Percentiles rank a stretch among this genome's conserved stretches.
Conservation (phyloP, 441 rosid genomes). For the Mallotus japonicus region DNA sequence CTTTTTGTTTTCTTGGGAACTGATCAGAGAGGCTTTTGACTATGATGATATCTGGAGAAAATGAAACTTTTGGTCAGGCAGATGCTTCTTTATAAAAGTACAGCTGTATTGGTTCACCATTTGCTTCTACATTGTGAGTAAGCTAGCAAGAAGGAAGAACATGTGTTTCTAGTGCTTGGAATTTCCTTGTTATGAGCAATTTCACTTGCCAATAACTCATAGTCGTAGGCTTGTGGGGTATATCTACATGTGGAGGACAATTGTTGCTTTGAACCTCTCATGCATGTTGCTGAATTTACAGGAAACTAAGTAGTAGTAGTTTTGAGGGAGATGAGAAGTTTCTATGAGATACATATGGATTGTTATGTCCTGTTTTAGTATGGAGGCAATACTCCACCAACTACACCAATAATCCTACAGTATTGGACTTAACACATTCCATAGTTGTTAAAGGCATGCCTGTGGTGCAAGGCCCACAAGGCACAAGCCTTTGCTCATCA, state of each 20-base stretch:
- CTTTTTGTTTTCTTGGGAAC: background rate
- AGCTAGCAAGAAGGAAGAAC: background rate
- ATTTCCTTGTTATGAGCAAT: background rate
- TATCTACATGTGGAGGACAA: background rate
- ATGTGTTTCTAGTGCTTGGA: background rate
- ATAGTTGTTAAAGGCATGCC: no score
- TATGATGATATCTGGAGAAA: background rate
- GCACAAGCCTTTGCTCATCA: no score
- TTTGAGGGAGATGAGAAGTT: conserved; percentile 1
- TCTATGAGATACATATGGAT: background rate
- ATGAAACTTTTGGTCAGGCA: background rate
- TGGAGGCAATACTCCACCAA: background rate
- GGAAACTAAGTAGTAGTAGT: background rate
- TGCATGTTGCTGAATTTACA: background rate
- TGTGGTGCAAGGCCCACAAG: no score
- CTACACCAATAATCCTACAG: background rate
- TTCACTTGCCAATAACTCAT: no score
- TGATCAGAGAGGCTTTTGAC: background rate
- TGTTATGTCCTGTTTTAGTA: background rate
- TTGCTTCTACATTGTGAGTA: background rate
- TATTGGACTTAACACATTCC: background rate
- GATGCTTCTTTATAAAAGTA: background rate
- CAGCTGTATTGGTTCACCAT: background rate
- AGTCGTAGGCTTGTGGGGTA: background rate
- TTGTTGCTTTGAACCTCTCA: background rate